Evolutionary conservation across 164 flowering plant genomes (phyloP).

Genomic region (Tetracentron sinense): DNA sequence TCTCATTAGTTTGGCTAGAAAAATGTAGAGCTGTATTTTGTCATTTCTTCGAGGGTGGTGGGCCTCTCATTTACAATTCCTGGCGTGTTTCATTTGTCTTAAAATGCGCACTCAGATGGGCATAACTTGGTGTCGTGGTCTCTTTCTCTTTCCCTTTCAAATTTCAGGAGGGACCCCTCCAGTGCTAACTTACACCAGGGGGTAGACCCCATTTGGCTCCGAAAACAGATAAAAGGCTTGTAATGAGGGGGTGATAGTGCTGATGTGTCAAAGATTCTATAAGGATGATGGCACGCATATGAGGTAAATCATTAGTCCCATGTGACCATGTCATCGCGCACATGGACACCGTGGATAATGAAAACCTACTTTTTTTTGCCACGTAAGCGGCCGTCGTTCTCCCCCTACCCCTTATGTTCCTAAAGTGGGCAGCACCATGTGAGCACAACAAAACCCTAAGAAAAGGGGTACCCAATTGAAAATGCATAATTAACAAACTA

Average conservation of each 20-base stretch:
- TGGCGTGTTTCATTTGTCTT: no score
- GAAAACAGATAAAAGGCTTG: no score
- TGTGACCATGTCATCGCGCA: conserved; percentile 23
- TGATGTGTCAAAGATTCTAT: not conserved
- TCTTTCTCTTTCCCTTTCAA: no score
- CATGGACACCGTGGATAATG: conserved; percentile 7
- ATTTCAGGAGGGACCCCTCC: no score
- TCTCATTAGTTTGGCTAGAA: no score
- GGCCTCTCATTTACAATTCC: no score
- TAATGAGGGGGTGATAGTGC: not conserved
- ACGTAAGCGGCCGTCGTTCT: not conserved
- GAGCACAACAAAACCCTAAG: not conserved
- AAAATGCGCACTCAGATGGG: no score
- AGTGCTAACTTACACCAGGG: not conserved
- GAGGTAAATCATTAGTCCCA: conserved; percentile 15
- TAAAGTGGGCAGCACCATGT: conserved; percentile 15
- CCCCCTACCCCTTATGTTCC: not conserved
- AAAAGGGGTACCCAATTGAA: no score
- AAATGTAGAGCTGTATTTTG: no score
- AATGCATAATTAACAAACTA: not conserved
- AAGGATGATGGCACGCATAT: conserved; percentile 8
- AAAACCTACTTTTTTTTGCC: not conserved
- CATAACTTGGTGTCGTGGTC: no score
- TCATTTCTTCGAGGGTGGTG: no score
- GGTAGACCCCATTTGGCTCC: not conserved